Evolutionary conservation across 208 protist genomes (phyloP).

Genomic region (Crithidia mellificae): DNA sequence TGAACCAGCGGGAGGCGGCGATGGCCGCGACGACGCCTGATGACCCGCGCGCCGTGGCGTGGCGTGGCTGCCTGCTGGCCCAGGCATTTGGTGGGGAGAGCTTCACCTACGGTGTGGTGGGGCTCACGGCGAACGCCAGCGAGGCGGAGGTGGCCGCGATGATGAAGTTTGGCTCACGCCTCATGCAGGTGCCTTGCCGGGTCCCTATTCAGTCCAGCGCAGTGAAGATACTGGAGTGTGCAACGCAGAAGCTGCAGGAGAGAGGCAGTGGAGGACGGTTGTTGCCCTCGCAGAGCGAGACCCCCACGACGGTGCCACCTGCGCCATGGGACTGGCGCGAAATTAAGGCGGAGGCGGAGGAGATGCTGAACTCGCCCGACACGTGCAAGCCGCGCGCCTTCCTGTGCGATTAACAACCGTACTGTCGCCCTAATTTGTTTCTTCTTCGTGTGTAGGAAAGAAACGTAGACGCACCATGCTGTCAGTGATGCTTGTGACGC

Average conservation of each 20-base stretch:
- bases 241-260: conserved; percentile 10
- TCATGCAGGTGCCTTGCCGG: conserved; percentile 23
- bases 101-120: conserved; percentile 28
- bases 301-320: not conserved
- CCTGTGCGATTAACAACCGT: conserved; percentile 16
- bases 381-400: conserved; percentile 43
- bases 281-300: not conserved
- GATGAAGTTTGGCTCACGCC: conserved; percentile 19
- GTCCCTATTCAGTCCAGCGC: conserved; percentile 20
- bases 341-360: conserved; percentile 42
- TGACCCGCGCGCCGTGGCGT: conserved; percentile 8
- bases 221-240: conserved; percentile 9
- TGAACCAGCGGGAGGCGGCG: conserved; percentile 19
- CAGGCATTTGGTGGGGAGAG: conserved; percentile 14
- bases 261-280: not conserved
- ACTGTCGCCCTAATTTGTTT: not conserved
- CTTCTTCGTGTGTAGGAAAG: not conserved
- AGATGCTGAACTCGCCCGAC: conserved; percentile 40
- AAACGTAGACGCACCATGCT: too few species aligned
- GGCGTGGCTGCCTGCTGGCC: conserved; percentile 13
- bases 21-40: conserved; percentile 3
- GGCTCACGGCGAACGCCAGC: conserved; percentile 12
- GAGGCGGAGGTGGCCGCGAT: conserved; percentile 23
- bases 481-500: not conserved
- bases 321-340: conserved; percentile 32